Evolutionary conservation across 345 rosid species (phyloP), one percentile per base, ranked within the genome.

Genomic region (Corymbia maculata): DNA sequence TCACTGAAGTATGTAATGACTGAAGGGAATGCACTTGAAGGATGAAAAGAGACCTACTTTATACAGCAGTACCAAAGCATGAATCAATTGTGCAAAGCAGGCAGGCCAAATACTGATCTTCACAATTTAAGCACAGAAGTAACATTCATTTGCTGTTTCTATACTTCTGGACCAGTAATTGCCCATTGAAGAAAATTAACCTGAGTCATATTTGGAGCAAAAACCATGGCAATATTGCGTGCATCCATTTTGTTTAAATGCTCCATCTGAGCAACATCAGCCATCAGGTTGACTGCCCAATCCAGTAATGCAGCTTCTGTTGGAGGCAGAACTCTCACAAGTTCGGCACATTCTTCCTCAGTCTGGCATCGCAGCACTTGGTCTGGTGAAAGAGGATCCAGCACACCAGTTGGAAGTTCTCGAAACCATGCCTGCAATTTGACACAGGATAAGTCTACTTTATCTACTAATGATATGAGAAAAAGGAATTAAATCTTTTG

Each of bases 201-300:
- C 89, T 92, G 94, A 86, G 95, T 91, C 95, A 93, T 93, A 87
- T 93, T 92, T 85, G 95, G 95, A 57, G 95, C 94, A 86, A 93
- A 93, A 79, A 93, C 95, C 91, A 93, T 91, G 17, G 95, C 95
- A 4, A 93, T 89, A 85, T 92, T 93, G 53, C 94, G 93, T 4
- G 95, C 92, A 36, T 93, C 91, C 95, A 93, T 93, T 89, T 93
- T 93, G 90, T 93, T 93, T 36, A 91, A 82, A 88, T 90, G 88
- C 70, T 93, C 94, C 86, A 89, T 86, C 85, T 91, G 93, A 12
- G 90, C 95, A 87, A 93, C 95, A 90, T 93, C 95, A 32, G 94
- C 93, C 95, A 93, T 93, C 82, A 93, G 90, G 90, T 93, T 93
- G 89, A 93, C 19, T 4, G 94, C 95, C 95, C 95, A 93, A 88